A percentile compares a stretch with the other conserved stretches of the same genome.
Conservation (phyloP, 2,329 filamentous ascomycete genomes). For the Dactylonectria estremocensis region DNA sequence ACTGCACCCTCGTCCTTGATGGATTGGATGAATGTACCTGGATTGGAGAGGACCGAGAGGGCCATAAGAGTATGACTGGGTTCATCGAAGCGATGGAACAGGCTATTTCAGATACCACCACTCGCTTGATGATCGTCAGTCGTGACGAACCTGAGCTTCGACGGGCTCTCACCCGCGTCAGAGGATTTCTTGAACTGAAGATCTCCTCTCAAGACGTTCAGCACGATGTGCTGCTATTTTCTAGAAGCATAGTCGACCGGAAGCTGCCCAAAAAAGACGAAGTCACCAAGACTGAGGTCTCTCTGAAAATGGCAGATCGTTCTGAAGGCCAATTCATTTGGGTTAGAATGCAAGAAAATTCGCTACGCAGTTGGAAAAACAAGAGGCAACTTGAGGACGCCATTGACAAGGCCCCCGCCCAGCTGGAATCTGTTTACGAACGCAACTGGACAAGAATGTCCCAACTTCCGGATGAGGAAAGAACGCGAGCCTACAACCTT, state of each 20-base stretch:
- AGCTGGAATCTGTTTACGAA: conserved; percentile 50
- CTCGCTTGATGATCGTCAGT: conserved; percentile 45
- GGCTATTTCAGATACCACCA: conserved; percentile 10
- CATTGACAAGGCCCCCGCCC: conserved; percentile 49
- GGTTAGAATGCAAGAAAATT: conserved; percentile 48
- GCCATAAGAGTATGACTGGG: conserved; percentile 32
- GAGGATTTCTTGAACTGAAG: conserved; percentile 16
- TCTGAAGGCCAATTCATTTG: conserved; percentile 39
- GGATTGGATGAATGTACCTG: conserved; percentile 54
- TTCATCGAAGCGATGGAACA: background rate
- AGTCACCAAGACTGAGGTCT: conserved; percentile 32
- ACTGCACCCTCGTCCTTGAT: conserved; percentile 48
- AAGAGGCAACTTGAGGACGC: conserved; percentile 47
- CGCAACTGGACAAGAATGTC: conserved; percentile 50
- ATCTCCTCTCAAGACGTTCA: conserved; percentile 36
- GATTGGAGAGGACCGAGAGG: conserved; percentile 20
- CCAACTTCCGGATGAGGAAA: conserved; percentile 2
- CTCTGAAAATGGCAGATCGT: conserved; percentile 42
- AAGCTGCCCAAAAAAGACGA: conserved; percentile 48
- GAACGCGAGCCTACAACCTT: conserved; percentile 45
- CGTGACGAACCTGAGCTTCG: conserved; percentile 46
- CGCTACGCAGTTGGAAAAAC: conserved; percentile 44
- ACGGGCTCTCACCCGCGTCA: background rate
- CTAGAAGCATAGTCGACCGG: conserved; percentile 45
- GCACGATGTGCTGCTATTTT: conserved; percentile 41